Evolutionary conservation across 352 stramenopile genomes (phyloP).

Genomic region (Pythium biforme): DNA sequence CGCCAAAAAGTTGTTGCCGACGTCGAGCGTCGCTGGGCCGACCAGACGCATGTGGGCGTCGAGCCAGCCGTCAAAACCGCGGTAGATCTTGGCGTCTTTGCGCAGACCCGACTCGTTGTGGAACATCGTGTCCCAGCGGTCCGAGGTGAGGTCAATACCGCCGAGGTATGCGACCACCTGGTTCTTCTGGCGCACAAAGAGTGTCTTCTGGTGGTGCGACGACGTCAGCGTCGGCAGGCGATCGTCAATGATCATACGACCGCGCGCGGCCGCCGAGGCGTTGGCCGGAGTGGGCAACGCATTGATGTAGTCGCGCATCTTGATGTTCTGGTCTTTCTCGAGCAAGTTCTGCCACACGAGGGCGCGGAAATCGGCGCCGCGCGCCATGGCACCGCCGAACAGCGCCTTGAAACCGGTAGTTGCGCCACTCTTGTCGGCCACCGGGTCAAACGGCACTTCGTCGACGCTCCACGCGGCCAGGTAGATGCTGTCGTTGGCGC

Average conservation of each 20-base stretch:
- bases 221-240: slow-evolving; percentile 30
- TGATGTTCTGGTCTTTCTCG: slow-evolving; percentile 49
- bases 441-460: slow-evolving; percentile 56
- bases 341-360: slow-evolving; percentile 68
- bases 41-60: slow-evolving; percentile 47
- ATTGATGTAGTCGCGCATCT: slow-evolving; percentile 60
- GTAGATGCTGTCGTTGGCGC: slow-evolving; percentile 44
- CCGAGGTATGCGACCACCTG: slow-evolving; percentile 46
- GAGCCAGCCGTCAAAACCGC: slow-evolving; percentile 48
- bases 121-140: slow-evolving; percentile 64
- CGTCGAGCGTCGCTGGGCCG: slow-evolving; percentile 44
- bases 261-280: slow-evolving; percentile 18
- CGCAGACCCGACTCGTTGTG: slow-evolving; percentile 49
- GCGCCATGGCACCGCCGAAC: slow-evolving; percentile 32
- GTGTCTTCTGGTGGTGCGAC: slow-evolving; percentile 53
- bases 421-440: slow-evolving; percentile 27
- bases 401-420: slow-evolving; percentile 38
- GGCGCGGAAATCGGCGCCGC: slow-evolving; percentile 45
- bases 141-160: slow-evolving; percentile 51
- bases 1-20: slow-evolving; percentile 50
- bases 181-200: slow-evolving; percentile 32
- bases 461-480: slow-evolving; percentile 43
- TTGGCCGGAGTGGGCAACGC: not conserved
- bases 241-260: slow-evolving; percentile 45
- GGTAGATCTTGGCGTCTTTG: slow-evolving; percentile 27